phyloP scores from a whole-genome alignment of 2,329 filamentous ascomycete species.

The Ceratocystis lukuohia region DNA sequence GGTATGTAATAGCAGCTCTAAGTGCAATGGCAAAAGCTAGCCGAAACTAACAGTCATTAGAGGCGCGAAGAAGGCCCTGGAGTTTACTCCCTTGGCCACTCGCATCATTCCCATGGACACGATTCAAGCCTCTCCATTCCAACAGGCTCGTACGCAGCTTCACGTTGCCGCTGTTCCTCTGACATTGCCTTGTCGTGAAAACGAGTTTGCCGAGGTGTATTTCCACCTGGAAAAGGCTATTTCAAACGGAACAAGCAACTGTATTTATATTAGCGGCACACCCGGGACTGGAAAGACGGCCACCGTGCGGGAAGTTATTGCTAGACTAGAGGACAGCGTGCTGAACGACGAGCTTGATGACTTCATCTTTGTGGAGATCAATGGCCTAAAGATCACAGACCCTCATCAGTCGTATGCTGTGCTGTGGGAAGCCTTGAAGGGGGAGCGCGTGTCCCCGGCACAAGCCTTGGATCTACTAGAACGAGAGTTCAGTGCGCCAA shows the following conservation, averaged over 20 bases:
- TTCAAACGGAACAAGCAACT: constrained; percentile 80
- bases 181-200: constrained; percentile 79
- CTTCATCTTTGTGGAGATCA: constrained; percentile 98
- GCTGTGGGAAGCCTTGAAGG: constrained; percentile 90
- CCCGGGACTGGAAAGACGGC: constrained; percentile 96
- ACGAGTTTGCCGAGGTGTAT: constrained; percentile 84
- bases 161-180: constrained; percentile 89
- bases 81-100: constrained; percentile 91
- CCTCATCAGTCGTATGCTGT: constrained; percentile 92
- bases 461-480: constrained; percentile 87
- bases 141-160: constrained; percentile 72
- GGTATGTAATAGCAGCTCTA: neutral
- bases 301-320: constrained; percentile 88
- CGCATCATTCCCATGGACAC: constrained; percentile 64
- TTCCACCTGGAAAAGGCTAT: constrained; percentile 90
- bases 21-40: neutral
- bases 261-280: constrained; percentile 98
- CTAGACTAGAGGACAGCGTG: constrained; percentile 77
- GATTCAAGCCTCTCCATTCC: constrained; percentile 73
- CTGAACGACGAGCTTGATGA: constrained; percentile 85
- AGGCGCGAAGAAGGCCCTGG: constrained; percentile 51
- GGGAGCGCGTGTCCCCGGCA: constrained; percentile 78
- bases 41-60: neutral
- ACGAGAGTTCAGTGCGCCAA: constrained; percentile 83
- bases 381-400: constrained; percentile 98